Base-by-base conservation (phyloP, 1,284 basidiomycete species). In the Ustilago esculenta region DNA sequence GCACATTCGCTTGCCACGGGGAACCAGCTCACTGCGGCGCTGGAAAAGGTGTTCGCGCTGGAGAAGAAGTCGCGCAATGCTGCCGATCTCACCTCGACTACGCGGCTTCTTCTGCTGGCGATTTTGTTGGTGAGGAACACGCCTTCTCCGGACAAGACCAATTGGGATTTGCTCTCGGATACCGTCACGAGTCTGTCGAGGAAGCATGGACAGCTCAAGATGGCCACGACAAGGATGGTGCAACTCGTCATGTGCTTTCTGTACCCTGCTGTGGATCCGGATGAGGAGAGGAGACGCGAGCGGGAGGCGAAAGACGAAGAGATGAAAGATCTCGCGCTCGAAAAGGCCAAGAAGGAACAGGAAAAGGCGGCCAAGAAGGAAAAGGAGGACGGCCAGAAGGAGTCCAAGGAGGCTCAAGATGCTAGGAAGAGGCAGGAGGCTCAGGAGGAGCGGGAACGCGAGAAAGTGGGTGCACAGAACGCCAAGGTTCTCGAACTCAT, bases 41-140 rank as follows among this genome's bases (percentile, higher is more conserved):
- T 98, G 17, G 96, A 99, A 83, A 92, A 92, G 84, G 87, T 98
- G 51, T 87, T 93, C 55, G 84, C 85, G 4, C 85, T 98, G 1
- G 96, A 98, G 84, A 99, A 99, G 84, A 94, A 96, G 83, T 90
- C 95, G 5, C 88, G 96, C 83, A 98, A 98, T 85, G 93, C 95
- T 14, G 90, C 94, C 49, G 96, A 98, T 86, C 86, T 94, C 46
- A 83, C 87, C 34, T 97, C 94, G 20, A 98, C 96, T 1, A 90
- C 91, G 29, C 88, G 90, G 45, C 87, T 98, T 17, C 89, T 91
- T 66, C 86, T 96, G 55, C 87, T 85, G 21, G 65, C 88, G 15
- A 85, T 98, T 25, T 49, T 76, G 11, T 49, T 81, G 34, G 68
- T 81, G 11, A 64, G 80, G 5, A 72, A 67, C 24, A 69, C 71